Evolutionary conservation across 306 rosid genomes (phyloP).

Genomic region (Casuarina cunninghamiana): DNA sequence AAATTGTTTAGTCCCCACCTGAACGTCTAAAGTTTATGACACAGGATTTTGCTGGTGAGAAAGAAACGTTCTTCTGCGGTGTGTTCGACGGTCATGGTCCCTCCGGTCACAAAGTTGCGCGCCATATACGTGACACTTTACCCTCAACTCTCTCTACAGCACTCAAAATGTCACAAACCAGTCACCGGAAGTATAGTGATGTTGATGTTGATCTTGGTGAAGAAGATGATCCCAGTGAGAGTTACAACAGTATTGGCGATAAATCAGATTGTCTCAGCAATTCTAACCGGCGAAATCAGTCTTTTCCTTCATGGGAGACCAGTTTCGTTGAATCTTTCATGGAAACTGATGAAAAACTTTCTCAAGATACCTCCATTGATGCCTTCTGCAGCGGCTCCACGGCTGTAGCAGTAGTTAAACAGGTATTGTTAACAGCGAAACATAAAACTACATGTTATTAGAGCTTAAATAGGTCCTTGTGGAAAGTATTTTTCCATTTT

Average conservation of each 20-base stretch:
- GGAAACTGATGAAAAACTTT: conserved; percentile 66
- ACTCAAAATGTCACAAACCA: conserved; percentile 49
- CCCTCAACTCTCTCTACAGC: conserved; percentile 74
- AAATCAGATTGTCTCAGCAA: not conserved
- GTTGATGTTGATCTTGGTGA: conserved; percentile 33
- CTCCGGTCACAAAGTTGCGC: conserved; percentile 71
- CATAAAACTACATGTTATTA: too few relatives aligned
- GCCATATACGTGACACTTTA: conserved; percentile 56
- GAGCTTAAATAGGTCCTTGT: too few relatives aligned
- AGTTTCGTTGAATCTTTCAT: conserved; percentile 56
- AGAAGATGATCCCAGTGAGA: not conserved
- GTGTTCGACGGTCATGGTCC: conserved; percentile 99
- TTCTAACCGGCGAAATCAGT: conserved; percentile 3
- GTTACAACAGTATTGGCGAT: not conserved
- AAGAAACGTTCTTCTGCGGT: conserved; percentile 68
- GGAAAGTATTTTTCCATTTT: too few relatives aligned
- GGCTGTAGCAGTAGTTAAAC: conserved; percentile 74
- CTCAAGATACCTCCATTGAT: conserved; percentile 55
- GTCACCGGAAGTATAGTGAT: conserved; percentile 23
- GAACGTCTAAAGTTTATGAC: not conserved
- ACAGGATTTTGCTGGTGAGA: conserved; percentile 67
- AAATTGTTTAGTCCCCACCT: not conserved
- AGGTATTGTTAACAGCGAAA: conserved; percentile 42
- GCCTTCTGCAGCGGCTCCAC: conserved; percentile 88
- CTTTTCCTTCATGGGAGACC: conserved; percentile 76